These are phyloP conservation scores for Jatropha curcas DNA, from an alignment of 345 rosid genomes.

Conservation along the genomic window DNA sequence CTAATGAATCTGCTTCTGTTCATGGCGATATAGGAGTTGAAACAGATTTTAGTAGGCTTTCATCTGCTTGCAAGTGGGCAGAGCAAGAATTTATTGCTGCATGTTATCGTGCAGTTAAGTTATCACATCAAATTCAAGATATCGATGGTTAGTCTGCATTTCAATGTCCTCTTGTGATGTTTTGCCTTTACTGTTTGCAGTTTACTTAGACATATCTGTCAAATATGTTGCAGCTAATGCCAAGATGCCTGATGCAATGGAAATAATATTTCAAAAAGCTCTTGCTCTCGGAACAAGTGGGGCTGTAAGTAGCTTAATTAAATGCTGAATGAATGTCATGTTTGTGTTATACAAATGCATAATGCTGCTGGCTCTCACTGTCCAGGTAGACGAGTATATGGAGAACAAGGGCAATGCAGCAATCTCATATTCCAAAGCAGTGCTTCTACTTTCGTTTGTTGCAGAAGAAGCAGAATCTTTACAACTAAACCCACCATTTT, in stretches of 20 bases:
- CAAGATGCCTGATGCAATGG: conserved; percentile 84
- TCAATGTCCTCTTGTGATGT: conserved; percentile 11
- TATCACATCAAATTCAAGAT: conserved; percentile 44
- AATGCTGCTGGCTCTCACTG: neutral
- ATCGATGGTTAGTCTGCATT: conserved; percentile 51
- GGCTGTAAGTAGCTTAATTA: conserved; percentile 46
- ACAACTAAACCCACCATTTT: conserved; percentile 60
- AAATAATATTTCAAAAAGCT: conserved; percentile 59
- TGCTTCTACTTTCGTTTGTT: conserved; percentile 60
- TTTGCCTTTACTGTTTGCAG: conserved; percentile 19
- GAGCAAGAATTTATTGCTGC: conserved; percentile 60
- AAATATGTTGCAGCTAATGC: conserved; percentile 48
- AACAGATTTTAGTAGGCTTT: conserved; percentile 43
- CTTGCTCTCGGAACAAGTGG: conserved; percentile 59
- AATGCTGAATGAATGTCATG: neutral
- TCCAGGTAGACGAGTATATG: conserved; percentile 67
- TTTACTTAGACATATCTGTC: conserved; percentile 16
- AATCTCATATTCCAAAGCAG: conserved; percentile 61
- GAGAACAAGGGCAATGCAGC: conserved; percentile 54
- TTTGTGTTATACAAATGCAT: neutral
- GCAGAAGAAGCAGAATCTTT: conserved; percentile 60
- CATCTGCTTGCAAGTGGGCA: conserved; percentile 49
- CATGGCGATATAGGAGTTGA: conserved; percentile 22
- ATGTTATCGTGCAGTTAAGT: conserved; percentile 57
- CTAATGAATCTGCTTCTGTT: conserved; percentile 10